phyloP scores from a whole-genome alignment of 305 asterid genomes.

The Fraxinus floribunda region DNA sequence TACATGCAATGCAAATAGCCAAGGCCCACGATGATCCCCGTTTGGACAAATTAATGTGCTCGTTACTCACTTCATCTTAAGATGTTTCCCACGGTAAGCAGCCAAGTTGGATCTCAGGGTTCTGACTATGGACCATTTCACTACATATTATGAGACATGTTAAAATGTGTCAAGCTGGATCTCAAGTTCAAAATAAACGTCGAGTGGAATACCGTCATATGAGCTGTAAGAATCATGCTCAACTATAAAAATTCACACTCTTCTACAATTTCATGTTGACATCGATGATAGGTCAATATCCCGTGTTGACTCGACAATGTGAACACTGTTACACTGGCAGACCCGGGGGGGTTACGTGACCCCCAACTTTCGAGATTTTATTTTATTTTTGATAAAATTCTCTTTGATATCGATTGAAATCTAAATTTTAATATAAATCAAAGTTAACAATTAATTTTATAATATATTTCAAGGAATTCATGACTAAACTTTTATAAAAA shows the following conservation, averaged over 20 bases:
- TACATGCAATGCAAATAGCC: constrained; percentile 23
- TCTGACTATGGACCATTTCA: neutral
- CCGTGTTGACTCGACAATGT: neutral
- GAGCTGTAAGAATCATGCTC: neutral
- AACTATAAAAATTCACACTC: neutral
- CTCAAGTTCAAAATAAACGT: too few relatives aligned
- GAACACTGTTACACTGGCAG: neutral
- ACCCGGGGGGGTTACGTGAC: too few relatives aligned
- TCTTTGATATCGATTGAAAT: too few relatives aligned
- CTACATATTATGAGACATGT: neutral
- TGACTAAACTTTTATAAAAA: neutral
- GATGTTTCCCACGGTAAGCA: neutral
- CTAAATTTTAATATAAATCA: too few relatives aligned
- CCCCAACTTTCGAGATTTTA: too few relatives aligned
- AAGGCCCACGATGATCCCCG: constrained; percentile 13
- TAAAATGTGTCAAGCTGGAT: neutral
- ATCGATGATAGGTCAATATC: neutral
- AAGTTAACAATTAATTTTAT: too few relatives aligned
- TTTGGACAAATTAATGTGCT: neutral
- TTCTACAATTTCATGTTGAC: neutral
- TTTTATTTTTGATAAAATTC: too few relatives aligned
- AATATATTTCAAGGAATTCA: too few relatives aligned
- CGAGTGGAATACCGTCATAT: neutral
- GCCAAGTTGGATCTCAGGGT: neutral
- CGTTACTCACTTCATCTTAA: neutral